Conservation (phyloP, 2,329 filamentous ascomycete genomes). For the Endothia cerciana region DNA sequence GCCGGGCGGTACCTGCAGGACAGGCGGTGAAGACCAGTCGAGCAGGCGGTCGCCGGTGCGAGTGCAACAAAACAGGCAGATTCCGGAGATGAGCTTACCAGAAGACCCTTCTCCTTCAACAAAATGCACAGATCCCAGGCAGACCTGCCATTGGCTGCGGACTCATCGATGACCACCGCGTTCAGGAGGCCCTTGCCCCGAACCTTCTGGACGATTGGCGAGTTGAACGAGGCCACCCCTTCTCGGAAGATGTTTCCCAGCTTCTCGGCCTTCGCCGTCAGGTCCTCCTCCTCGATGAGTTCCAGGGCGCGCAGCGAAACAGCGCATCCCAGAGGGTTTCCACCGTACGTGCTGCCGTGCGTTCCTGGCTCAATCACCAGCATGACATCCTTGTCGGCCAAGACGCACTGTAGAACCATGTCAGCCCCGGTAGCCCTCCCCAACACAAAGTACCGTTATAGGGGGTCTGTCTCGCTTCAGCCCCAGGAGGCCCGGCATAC, state of each 20-base stretch:
- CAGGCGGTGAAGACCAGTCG: slow-evolving; percentile 20
- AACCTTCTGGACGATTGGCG: slow-evolving; percentile 78
- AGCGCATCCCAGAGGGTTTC: slow-evolving; percentile 93
- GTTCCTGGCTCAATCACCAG: slow-evolving; percentile 94
- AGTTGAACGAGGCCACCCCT: slow-evolving; percentile 74
- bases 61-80: background rate
- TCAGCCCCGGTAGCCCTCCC: background rate
- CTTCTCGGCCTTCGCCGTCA: slow-evolving; percentile 80
- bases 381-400: slow-evolving; percentile 90
- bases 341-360: slow-evolving; percentile 97
- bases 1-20: slow-evolving; percentile 24
- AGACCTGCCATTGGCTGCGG: slow-evolving; percentile 78
- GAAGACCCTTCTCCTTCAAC: slow-evolving; percentile 90
- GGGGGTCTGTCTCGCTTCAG: background rate
- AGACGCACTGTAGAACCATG: slow-evolving; percentile 59
- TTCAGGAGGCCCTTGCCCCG: slow-evolving; percentile 94
- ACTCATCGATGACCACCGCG: slow-evolving; percentile 93
- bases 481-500: background rate
- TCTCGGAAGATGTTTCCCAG: slow-evolving; percentile 84
- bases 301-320: slow-evolving; percentile 95
- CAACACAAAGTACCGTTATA: background rate
- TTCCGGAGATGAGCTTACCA: slow-evolving; percentile 63
- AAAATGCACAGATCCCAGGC: slow-evolving; percentile 97
- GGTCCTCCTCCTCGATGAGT: slow-evolving; percentile 87
- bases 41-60: slow-evolving; percentile 11